Evolutionary conservation across 257 asterid species (phyloP).

Genomic region (Gentiana straminea): DNA sequence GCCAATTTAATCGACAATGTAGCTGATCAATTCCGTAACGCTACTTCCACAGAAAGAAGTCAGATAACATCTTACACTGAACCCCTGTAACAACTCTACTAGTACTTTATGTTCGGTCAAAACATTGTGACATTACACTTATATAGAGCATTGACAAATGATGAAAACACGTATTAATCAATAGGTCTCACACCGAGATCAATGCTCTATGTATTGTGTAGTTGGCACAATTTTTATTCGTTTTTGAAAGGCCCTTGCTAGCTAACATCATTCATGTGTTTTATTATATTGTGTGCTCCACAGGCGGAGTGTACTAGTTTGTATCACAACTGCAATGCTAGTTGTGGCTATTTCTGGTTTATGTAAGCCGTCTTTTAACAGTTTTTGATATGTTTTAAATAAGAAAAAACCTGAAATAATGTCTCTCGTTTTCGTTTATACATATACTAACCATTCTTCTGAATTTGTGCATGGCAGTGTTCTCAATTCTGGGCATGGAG

Average conservation of each 20-base stretch:
- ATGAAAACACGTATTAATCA: too few species aligned
- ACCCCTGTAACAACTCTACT: slow-evolving; percentile 18
- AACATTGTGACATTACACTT: too few species aligned
- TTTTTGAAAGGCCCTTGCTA: background rate
- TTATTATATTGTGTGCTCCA: background rate
- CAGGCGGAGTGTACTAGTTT: slow-evolving; percentile 15
- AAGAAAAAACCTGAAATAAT: too few species aligned
- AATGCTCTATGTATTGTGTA: too few species aligned
- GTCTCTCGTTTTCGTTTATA: too few species aligned
- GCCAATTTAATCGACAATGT: background rate
- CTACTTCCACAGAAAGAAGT: slow-evolving; percentile 9
- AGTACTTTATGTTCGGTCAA: too few species aligned
- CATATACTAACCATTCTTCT: background rate
- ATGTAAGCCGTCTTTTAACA: slow-evolving; percentile 7
- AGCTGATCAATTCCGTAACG: slow-evolving; percentile 4
- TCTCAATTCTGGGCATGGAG: slow-evolving; percentile 24
- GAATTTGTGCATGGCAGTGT: slow-evolving; percentile 17
- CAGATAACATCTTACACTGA: slow-evolving; percentile 7
- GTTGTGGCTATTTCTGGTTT: slow-evolving; percentile 19
- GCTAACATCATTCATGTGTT: too few species aligned
- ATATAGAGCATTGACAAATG: too few species aligned
- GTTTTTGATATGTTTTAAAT: background rate
- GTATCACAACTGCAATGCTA: slow-evolving; percentile 13
- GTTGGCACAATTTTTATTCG: background rate
- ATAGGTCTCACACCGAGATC: too few species aligned